phyloP scores from a whole-genome alignment of 306 rosid genomes.

The Quercus robur region DNA sequence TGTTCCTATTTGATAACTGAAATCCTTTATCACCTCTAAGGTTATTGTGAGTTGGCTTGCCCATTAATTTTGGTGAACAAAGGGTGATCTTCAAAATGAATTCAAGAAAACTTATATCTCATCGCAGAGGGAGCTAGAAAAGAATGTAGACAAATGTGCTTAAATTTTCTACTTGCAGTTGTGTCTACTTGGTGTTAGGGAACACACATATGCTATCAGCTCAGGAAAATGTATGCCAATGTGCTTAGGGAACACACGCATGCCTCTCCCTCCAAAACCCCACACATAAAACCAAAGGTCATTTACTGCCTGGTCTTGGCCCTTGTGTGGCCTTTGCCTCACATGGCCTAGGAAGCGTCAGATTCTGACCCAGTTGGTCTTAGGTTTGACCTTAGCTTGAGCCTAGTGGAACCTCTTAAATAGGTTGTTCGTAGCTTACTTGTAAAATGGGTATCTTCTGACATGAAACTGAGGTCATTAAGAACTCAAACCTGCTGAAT shows the following conservation, averaged over 20 bases:
- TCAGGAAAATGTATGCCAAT: no score
- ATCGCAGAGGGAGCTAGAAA: no score
- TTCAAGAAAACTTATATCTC: no score
- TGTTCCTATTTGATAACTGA: no score
- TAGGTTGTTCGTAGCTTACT: background rate
- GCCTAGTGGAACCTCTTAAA: background rate
- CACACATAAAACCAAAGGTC: background rate
- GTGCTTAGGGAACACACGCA: background rate
- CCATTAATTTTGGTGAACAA: no score
- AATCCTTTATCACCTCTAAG: no score
- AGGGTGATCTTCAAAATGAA: no score
- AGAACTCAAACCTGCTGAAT: no score
- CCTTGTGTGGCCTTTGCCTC: background rate
- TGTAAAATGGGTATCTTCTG: background rate
- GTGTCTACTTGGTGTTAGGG: background rate
- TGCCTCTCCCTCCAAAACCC: background rate
- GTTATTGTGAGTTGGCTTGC: no score
- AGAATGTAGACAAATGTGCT: background rate
- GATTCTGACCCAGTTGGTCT: background rate
- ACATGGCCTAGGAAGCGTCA: background rate
- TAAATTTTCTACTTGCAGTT: background rate
- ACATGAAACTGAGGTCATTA: background rate
- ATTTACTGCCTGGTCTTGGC: background rate
- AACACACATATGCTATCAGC: background rate
- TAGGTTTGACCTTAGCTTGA: background rate